phyloP scores from a whole-genome alignment of 2,329 filamentous ascomycete genomes.

The Cladosporium sp. region DNA sequence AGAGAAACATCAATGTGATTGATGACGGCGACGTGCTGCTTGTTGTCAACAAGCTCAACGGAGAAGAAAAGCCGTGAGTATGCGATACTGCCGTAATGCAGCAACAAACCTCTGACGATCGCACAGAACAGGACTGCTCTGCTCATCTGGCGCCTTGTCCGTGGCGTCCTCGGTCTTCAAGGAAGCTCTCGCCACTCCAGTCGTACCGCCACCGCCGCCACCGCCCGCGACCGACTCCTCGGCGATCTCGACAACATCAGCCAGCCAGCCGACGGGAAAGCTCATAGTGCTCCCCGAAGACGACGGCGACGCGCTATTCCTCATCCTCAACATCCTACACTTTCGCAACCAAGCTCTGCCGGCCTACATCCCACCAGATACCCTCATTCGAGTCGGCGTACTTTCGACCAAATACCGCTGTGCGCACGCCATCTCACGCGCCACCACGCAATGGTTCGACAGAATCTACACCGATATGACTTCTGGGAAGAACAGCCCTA shows the following conservation, averaged over 20 bases:
- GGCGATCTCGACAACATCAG: background rate
- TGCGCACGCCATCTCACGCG: conserved; percentile 20
- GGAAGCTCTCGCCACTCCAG: conserved; percentile 10
- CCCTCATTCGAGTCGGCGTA: conserved; percentile 21
- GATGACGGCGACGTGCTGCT: conserved; percentile 16
- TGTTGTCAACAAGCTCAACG: conserved; percentile 9
- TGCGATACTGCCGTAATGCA: background rate
- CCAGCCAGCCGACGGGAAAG: background rate
- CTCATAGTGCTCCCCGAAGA: conserved; percentile 21
- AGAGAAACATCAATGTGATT: conserved; percentile 12
- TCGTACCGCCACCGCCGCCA: background rate
- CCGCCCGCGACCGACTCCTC: conserved; percentile 3
- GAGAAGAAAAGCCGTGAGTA: conserved; percentile 11
- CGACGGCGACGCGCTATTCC: conserved; percentile 22
- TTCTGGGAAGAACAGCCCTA: background rate
- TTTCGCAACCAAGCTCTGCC: conserved; percentile 26
- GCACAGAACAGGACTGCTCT: conserved; percentile 19
- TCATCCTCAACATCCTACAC: conserved; percentile 26
- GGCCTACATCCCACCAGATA: conserved; percentile 18
- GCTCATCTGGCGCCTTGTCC: conserved; percentile 20
- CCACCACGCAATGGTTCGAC: conserved; percentile 26
- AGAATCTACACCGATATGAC: conserved; percentile 20
- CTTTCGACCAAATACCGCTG: conserved; percentile 24
- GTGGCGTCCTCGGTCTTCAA: conserved; percentile 24
- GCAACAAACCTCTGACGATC: background rate